Conservation (phyloP, 2,329 filamentous ascomycete species). For the Neopestalotiopsis rosae region DNA sequence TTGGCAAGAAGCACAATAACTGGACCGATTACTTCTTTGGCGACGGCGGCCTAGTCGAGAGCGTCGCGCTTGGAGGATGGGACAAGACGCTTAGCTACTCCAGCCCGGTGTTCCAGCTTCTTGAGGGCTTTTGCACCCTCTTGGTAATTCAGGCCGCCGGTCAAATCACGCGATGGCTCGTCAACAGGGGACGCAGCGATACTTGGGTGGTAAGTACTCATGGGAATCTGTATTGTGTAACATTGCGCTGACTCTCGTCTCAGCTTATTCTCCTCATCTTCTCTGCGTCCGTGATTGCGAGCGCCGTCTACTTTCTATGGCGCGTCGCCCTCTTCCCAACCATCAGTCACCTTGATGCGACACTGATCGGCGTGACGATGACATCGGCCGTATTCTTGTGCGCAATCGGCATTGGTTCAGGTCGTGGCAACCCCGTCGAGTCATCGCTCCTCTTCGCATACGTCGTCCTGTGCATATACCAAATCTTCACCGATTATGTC, state of each 20-base stretch:
- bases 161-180: constrained; percentile 92
- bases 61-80: constrained; percentile 82
- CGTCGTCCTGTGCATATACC: constrained; percentile 97
- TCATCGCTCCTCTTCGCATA: constrained; percentile 96
- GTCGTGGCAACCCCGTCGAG: constrained; percentile 92
- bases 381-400: constrained; percentile 92
- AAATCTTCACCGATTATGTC: constrained; percentile 98
- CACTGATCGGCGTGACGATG: constrained; percentile 89
- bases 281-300: constrained; percentile 90
- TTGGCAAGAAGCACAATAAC: constrained; percentile 65
- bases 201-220: constrained; percentile 83
- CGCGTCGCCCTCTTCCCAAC: constrained; percentile 92
- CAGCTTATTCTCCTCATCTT: constrained; percentile 88
- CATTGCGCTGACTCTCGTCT: constrained; percentile 13
- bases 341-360: constrained; percentile 89
- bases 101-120: constrained; percentile 90
- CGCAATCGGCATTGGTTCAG: constrained; percentile 91
- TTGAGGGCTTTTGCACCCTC: constrained; percentile 95
- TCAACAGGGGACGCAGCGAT: constrained; percentile 91
- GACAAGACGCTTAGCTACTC: constrained; percentile 88
- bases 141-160: constrained; percentile 94
- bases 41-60: constrained; percentile 81
- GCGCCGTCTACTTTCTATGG: constrained; percentile 95
- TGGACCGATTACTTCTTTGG: constrained; percentile 88
- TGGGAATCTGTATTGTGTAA: constrained; percentile 30